Evolutionary conservation across 2,329 filamentous ascomycete genomes (phyloP), one percentile per base, ranked within the genome.

Genomic region (Fonsecaea monophora): DNA sequence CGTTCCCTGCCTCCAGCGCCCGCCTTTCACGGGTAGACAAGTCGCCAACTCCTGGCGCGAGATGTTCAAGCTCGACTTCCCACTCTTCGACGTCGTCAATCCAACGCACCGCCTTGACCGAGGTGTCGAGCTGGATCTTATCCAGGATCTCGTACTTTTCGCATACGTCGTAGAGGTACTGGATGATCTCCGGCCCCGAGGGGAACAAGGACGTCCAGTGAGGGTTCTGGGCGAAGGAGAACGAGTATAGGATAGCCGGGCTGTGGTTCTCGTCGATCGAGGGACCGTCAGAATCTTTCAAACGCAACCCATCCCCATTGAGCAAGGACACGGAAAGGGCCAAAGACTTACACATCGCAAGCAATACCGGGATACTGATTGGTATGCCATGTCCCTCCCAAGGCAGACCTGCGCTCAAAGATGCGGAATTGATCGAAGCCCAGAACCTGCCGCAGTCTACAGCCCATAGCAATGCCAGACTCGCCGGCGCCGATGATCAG

Each of bases 371-470:
- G 87, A 75, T 90, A 90, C 37, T 82, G 79, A 74, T 89, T 90
- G 53, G 83, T 83, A 76, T 82, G 83, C 88, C 88, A 90, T 1
- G 87, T 89, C 7, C 88, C 88, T 37, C 88, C 88, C 53, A 89
- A 80, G 2, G 83, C 82, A 3, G 80, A 77, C 67, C 86, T 80
- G 12, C 84, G 80, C 30, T 90, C 88, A 66, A 89, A 89, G 73
- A 90, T 82, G 34, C 80, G 79, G 71, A 90, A 83, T 67, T 89
- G 86, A 68, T 84, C 82, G 62, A 87, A 86, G 35, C 82, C 82
- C 50, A 89, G 82, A 75, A 83, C 82, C 18, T 85, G 78, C 71
- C 87, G 85, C 60, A 90, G 75, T 30, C 84, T 83, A 50, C 85
- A 87, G 7, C 84, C 87, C 73, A 89, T 83, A 2, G 85, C 86